phyloP scores from a whole-genome alignment of 1,139 yeast genomes.

The Lodderomyces metapsilosis region DNA sequence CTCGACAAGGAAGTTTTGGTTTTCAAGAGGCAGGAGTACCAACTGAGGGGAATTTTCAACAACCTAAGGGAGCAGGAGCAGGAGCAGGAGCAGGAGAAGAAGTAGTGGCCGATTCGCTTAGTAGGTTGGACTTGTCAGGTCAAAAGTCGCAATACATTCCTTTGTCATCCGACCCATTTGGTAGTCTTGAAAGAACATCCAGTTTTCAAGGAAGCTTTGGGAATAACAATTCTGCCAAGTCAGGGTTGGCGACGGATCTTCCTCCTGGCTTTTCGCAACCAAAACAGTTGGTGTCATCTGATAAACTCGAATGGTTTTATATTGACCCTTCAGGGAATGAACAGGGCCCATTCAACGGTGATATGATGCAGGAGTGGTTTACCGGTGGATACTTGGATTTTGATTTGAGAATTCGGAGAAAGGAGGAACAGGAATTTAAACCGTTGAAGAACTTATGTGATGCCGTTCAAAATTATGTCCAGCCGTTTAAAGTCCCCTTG shows the following conservation, averaged over 20 bases:
- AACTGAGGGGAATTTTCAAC: slow-evolving; percentile 4
- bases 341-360: slow-evolving; percentile 81
- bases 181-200: neutral
- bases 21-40: neutral
- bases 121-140: slow-evolving; percentile 9
- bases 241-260: neutral
- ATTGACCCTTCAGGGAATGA: slow-evolving; percentile 67
- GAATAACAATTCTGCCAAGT: neutral
- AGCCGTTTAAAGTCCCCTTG: slow-evolving; percentile 63
- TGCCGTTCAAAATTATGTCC: slow-evolving; percentile 46
- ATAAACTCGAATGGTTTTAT: slow-evolving; percentile 64
- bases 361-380: slow-evolving; percentile 79
- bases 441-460: slow-evolving; percentile 48
- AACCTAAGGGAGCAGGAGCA: neutral
- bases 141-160: neutral
- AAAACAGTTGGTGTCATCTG: slow-evolving; percentile 24
- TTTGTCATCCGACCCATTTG: neutral
- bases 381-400: slow-evolving; percentile 58
- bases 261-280: slow-evolving; percentile 21
- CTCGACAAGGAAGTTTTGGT: neutral
- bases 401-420: slow-evolving; percentile 57
- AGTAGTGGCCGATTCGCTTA: neutral
- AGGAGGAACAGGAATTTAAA: slow-evolving; percentile 39
- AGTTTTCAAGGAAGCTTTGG: slow-evolving; percentile 2
- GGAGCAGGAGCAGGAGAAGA: neutral